These are phyloP conservation scores for Alternaria incomplexa DNA, from an alignment of 2,329 filamentous ascomycete genomes.

Conservation along the genomic window DNA sequence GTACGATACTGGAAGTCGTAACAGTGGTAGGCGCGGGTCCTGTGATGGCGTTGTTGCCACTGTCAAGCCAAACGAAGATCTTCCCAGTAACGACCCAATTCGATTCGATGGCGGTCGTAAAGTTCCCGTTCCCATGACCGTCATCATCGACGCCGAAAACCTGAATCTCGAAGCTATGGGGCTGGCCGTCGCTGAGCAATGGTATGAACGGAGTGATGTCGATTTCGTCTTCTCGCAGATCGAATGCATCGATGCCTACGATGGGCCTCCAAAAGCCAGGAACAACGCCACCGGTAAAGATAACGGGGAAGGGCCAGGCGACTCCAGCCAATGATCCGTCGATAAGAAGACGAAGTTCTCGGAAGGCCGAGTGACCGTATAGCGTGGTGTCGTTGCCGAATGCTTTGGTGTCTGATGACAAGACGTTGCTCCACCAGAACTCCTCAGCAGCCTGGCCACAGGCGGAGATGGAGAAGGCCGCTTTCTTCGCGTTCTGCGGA, in stretches of 20 bases:
- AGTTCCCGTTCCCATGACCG: conserved; percentile 53
- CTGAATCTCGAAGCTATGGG: conserved; percentile 71
- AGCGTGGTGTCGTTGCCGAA: conserved; percentile 66
- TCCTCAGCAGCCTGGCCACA: conserved; percentile 79
- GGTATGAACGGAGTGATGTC: conserved; percentile 81
- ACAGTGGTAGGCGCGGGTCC: conserved; percentile 49
- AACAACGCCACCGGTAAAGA: conserved; percentile 82
- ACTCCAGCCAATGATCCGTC: conserved; percentile 76
- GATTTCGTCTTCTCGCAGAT: conserved; percentile 79
- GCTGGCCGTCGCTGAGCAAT: conserved; percentile 67
- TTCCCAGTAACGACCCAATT: conserved; percentile 82
- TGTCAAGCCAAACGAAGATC: conserved; percentile 76
- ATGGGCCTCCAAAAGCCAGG: conserved; percentile 79
- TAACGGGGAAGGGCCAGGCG: conserved; percentile 80
- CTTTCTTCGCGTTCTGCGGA: conserved; percentile 70
- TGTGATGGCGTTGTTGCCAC: conserved; percentile 59
- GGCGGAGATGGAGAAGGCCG: conserved; percentile 77
- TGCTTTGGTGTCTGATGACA: conserved; percentile 63
- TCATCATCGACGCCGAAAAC: conserved; percentile 70
- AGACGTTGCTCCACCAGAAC: conserved; percentile 85
- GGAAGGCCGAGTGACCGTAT: conserved; percentile 73
- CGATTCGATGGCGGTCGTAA: conserved; percentile 64
- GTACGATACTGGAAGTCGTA: conserved; percentile 55
- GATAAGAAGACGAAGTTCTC: conserved; percentile 78
- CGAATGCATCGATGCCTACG: conserved; percentile 79